phyloP scores from a whole-genome alignment of 345 rosid genomes.

The Hibiscus mutabilis region DNA sequence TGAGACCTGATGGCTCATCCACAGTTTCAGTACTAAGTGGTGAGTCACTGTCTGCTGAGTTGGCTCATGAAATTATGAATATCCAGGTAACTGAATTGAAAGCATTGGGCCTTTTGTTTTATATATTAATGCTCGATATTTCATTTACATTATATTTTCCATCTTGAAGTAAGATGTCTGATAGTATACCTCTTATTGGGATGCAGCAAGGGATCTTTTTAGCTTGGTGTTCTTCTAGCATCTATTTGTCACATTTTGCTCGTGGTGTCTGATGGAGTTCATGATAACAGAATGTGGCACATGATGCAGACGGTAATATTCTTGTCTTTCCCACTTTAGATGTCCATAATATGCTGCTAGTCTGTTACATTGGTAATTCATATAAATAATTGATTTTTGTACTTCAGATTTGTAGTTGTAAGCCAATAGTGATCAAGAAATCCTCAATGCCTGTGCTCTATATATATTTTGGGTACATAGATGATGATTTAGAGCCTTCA shows the following conservation, averaged over 20 bases:
- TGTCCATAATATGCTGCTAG: not conserved
- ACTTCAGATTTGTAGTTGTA: not conserved
- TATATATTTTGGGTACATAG: not conserved
- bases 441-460: not conserved
- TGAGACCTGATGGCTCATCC: conserved; percentile 73
- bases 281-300: conserved; percentile 55
- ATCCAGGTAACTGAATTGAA: conserved; percentile 51
- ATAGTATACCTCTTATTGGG: conserved; percentile 15
- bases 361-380: not conserved
- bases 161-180: conserved; percentile 18
- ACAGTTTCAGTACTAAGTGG: conserved; percentile 54
- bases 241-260: conserved; percentile 78
- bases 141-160: not conserved
- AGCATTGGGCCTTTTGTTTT: not conserved
- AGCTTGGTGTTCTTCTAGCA: conserved; percentile 75
- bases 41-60: conserved; percentile 66
- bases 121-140: not conserved
- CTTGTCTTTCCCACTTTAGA: conserved; percentile 8
- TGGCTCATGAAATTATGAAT: conserved; percentile 74
- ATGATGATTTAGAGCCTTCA: not conserved
- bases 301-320: conserved; percentile 54
- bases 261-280: conserved; percentile 78
- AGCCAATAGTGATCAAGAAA: not conserved
- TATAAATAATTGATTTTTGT: not conserved
- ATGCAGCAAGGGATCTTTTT: conserved; percentile 51